Percentiles rank a stretch among this genome's conserved stretches.
These are phyloP conservation scores for Discostella stelligeroides DNA, from an alignment of 108 stramenopile genomes.

Conservation along the genomic window DNA sequence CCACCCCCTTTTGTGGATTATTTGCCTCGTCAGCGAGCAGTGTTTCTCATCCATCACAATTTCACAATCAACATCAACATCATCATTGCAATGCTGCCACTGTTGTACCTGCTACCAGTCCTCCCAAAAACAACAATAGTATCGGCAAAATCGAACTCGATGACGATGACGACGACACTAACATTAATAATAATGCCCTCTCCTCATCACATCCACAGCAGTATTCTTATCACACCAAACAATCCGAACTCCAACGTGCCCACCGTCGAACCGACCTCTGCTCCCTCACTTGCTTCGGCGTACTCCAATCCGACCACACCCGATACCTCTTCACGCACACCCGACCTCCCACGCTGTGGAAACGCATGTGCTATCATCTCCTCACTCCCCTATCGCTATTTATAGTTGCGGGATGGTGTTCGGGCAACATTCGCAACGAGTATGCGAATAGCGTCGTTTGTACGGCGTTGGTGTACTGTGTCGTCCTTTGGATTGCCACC, in stretches of 20 bases:
- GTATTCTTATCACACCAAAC: no score
- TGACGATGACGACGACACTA: no score
- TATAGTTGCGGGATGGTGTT: conserved; percentile 61
- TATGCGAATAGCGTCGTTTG: conserved; percentile 56
- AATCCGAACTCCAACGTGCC: no score
- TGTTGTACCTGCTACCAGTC: no score
- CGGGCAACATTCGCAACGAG: conserved; percentile 59
- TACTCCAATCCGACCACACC: conserved; percentile 74
- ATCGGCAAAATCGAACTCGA: no score
- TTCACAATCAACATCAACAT: conserved; percentile 14
- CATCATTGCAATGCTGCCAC: no score
- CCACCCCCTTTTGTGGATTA: conserved; percentile 46
- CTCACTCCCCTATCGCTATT: conserved; percentile 60
- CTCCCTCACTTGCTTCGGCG: conserved; percentile 72
- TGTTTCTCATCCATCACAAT: not conserved
- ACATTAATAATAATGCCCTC: no score
- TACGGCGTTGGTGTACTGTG: conserved; percentile 46
- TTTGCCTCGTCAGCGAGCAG: conserved; percentile 1
- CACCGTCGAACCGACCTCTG: conserved; percentile 79
- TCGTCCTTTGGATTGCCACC: conserved; percentile 55
- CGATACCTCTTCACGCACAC: conserved; percentile 67
- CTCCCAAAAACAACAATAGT: no score
- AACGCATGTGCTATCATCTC: conserved; percentile 59
- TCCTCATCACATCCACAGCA: no score
- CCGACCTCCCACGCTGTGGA: conserved; percentile 55